Evolutionary conservation across 148 eudicot species (phyloP).

Genomic region (Heliamphora exappendiculata): DNA sequence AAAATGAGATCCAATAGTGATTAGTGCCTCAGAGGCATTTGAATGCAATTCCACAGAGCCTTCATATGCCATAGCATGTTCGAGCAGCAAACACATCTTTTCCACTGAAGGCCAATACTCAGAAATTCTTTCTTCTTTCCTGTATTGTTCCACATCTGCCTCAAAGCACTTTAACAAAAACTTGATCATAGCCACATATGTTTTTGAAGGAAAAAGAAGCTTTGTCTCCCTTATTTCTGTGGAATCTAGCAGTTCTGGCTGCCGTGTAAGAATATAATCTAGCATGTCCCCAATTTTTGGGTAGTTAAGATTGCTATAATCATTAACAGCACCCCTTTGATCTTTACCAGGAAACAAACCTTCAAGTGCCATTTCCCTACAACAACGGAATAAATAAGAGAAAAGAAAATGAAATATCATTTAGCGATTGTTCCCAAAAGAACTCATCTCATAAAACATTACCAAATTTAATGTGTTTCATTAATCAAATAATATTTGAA

Average conservation of each 20-base stretch:
- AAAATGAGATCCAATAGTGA: slow-evolving; percentile 61
- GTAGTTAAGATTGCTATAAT: slow-evolving; percentile 37
- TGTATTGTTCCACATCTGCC: slow-evolving; percentile 40
- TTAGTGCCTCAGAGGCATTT: slow-evolving; percentile 64
- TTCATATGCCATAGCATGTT: slow-evolving; percentile 90
- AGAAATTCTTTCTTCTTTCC: slow-evolving; percentile 24
- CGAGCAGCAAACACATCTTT: slow-evolving; percentile 59
- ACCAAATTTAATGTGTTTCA: neutral
- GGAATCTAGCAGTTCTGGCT: slow-evolving; percentile 51
- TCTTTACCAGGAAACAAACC: slow-evolving; percentile 77
- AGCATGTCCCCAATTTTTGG: slow-evolving; percentile 74
- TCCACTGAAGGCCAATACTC: slow-evolving; percentile 47
- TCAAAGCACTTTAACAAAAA: slow-evolving; percentile 85
- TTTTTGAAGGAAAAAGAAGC: slow-evolving; percentile 72
- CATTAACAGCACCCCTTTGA: slow-evolving; percentile 33
- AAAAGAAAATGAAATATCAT: too few species aligned
- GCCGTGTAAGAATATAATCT: slow-evolving; percentile 53
- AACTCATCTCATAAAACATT: neutral
- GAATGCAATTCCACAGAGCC: slow-evolving; percentile 92
- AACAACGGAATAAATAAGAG: too few species aligned
- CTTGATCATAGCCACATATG: slow-evolving; percentile 71
- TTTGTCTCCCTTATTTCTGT: slow-evolving; percentile 43
- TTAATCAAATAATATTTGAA: neutral
- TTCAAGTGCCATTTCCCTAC: slow-evolving; percentile 83
- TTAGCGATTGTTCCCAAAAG: neutral